Percentiles rank a stretch among this genome's conserved stretches.
These are phyloP conservation scores for Plenodomus lindquistii DNA, from an alignment of 2,329 filamentous ascomycete genomes.

Conservation along the genomic window DNA sequence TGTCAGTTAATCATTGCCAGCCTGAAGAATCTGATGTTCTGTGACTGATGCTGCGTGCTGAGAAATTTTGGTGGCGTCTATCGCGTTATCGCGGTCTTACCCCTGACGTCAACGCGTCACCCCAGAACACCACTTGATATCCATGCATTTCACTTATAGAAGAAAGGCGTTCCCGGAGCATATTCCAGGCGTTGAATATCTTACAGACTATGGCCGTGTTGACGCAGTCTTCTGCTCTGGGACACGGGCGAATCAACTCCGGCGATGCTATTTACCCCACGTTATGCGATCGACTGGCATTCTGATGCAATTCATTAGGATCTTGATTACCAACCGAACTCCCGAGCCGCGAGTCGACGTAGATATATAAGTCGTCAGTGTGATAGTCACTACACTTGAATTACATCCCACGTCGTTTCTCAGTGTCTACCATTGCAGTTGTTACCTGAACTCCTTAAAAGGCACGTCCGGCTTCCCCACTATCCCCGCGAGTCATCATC, in stretches of 20 bases:
- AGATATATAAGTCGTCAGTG: background rate
- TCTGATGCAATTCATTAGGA: conserved; percentile 20
- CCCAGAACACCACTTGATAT: too few relatives aligned
- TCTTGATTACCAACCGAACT: conserved; percentile 31
- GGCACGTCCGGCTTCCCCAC: background rate
- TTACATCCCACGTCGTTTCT: background rate
- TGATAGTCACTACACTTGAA: background rate
- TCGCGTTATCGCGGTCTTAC: too few relatives aligned
- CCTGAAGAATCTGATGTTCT: too few relatives aligned
- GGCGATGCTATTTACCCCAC: conserved; percentile 20
- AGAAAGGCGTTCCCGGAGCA: background rate
- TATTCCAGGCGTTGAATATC: background rate
- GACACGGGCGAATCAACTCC: conserved; percentile 11
- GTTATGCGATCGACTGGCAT: conserved; percentile 11
- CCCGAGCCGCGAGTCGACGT: conserved; percentile 2
- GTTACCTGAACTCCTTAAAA: background rate
- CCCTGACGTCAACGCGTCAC: too few relatives aligned
- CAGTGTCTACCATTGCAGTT: too few relatives aligned
- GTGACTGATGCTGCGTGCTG: too few relatives aligned
- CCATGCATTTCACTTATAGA: too few relatives aligned
- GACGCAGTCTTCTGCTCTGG: background rate
- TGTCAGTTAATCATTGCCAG: too few relatives aligned
- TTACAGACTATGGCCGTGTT: background rate
- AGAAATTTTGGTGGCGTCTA: too few relatives aligned
- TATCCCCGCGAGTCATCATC: background rate